Base-by-base conservation (phyloP, 2,329 filamentous ascomycete genomes). In the Aspergillus caelatus region DNA sequence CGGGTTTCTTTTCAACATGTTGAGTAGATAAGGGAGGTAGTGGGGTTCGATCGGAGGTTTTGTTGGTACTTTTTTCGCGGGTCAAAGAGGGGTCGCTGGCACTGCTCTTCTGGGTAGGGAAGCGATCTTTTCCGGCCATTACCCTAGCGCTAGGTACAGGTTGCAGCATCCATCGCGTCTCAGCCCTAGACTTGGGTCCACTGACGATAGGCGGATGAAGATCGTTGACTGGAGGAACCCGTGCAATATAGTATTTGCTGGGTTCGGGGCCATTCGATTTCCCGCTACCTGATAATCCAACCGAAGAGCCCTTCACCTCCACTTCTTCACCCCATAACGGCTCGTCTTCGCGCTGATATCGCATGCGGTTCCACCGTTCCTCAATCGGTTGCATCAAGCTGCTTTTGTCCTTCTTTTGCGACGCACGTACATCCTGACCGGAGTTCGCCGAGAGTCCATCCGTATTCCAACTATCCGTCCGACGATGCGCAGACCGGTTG, bases 101-200 rank as follows among this genome's bases (percentile, higher is more conserved):
- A 60, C 67, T 72, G 46, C 67, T 69, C 43, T 57, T 59, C 23
- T 65, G 69, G 46, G 69, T 65, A 28, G 72, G 70, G 11, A 71
- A 71, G 5, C 69, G 71, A 58, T 91, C 87, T 75, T 94, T 95
- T 68, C 93, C 94, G 67, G 91, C 91, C 94, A 97, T 97, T 64
- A 97, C 84, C 75, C 90, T 93, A 62, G 94, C 93, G 39, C 90
- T 87, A n/a, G 94, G 94, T 1, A 93, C 93, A 2, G 94, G 94
- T 73, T 96, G 92, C 58, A 96, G 82, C 93, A 97, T 97, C 94
- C 94, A 97, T 72, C 85, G 86, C 60, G 91, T 90, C 64, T 91
- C 92, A 60, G 88, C 88, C 72, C 82, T 88, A 74, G 86, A 88
- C 43, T 83, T 85, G 16, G 89, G 91, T 62, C 87, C 90, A 78